These are phyloP conservation scores for Brassica juncea DNA, from an alignment of 345 rosid species.

Conservation along the genomic window DNA sequence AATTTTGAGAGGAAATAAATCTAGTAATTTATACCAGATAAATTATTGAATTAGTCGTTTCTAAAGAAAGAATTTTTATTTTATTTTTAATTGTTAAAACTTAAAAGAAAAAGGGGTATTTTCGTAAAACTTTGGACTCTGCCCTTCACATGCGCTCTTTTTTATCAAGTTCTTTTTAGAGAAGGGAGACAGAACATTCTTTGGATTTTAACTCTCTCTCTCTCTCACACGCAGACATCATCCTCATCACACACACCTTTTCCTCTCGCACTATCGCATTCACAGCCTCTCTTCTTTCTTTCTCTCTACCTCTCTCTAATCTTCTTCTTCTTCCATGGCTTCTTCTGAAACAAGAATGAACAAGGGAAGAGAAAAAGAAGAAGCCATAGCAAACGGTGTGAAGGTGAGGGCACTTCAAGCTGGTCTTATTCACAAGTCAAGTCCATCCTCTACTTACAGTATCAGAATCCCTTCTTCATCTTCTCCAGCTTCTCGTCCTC, in stretches of 20 bases:
- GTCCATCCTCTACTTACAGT: slow-evolving; percentile 20
- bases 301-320: background rate
- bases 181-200: slow-evolving; percentile 50
- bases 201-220: slow-evolving; percentile 36
- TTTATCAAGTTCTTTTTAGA: slow-evolving; percentile 28
- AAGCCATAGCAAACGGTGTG: slow-evolving; percentile 87
- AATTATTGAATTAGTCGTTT: background rate
- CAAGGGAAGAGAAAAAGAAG: slow-evolving; percentile 57
- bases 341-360: slow-evolving; percentile 45
- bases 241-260: slow-evolving; percentile 36
- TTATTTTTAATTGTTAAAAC: background rate
- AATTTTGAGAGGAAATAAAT: slow-evolving; percentile 4
- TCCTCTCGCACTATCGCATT: background rate
- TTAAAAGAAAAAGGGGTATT: slow-evolving; percentile 31
- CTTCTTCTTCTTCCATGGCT: slow-evolving; percentile 51
- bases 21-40: slow-evolving; percentile 2
- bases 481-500: slow-evolving; percentile 56
- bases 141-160: slow-evolving; percentile 49
- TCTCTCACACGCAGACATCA: slow-evolving; percentile 41
- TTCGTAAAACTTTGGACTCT: slow-evolving; percentile 39
- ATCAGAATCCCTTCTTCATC: slow-evolving; percentile 46
- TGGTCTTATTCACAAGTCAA: slow-evolving; percentile 52
- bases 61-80: background rate
- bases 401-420: slow-evolving; percentile 65
- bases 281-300: background rate